Conservation (phyloP, 768 basidiomycete species). For the Scleroderma citrinum region DNA sequence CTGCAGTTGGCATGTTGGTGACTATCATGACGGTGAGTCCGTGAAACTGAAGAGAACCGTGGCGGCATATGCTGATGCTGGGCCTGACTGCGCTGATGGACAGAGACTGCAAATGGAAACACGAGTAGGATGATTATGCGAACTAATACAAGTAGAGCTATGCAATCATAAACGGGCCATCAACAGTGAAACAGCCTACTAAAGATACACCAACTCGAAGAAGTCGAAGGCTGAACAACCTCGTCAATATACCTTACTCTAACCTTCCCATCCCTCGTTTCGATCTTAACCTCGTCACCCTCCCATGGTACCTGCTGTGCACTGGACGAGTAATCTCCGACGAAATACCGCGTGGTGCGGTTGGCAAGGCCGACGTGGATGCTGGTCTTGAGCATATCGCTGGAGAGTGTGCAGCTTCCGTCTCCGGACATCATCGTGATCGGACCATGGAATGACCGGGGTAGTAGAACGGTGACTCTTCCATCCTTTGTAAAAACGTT, state of each 20-base stretch:
- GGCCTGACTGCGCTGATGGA: too few species aligned
- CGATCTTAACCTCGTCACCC: constrained; percentile 35
- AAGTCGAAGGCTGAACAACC: constrained; percentile 2
- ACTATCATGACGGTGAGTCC: background rate
- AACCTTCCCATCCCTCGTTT: constrained; percentile 33
- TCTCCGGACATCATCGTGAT: constrained; percentile 28
- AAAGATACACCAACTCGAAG: constrained; percentile 8
- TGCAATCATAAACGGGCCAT: background rate
- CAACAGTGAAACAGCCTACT: constrained; percentile 6
- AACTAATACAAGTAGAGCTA: background rate
- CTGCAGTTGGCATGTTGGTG: background rate
- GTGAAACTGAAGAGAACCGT: too few species aligned
- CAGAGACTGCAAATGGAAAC: too few species aligned
- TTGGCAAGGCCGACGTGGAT: constrained; percentile 32
- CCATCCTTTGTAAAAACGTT: constrained; percentile 21
- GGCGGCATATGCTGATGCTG: too few species aligned
- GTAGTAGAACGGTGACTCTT: constrained; percentile 31
- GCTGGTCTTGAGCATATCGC: constrained; percentile 22
- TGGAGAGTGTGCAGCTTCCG: constrained; percentile 26
- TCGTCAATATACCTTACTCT: constrained; percentile 35
- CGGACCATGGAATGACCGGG: constrained; percentile 37
- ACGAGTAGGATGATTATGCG: too few species aligned
- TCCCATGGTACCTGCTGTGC: constrained; percentile 25
- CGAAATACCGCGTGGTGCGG: constrained; percentile 30
- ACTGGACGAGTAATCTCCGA: constrained; percentile 35